phyloP scores from a whole-genome alignment of 352 stramenopile genomes.

The Pythium dissimile region DNA sequence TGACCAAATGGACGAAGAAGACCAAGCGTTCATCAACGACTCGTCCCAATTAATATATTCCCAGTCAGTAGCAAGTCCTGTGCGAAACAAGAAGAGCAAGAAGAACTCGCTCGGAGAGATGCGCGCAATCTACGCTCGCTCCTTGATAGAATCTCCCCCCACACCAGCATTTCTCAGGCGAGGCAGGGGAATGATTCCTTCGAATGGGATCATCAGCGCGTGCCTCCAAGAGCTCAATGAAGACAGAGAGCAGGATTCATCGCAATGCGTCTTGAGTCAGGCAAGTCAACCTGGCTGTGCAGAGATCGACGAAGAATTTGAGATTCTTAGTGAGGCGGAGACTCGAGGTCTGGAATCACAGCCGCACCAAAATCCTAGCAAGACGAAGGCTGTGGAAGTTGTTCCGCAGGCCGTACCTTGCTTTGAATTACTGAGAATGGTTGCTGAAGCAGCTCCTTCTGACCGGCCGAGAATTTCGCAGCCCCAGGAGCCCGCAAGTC shows the following conservation, averaged over 20 bases:
- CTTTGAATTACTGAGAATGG: slow-evolving; percentile 12
- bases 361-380: too few relatives aligned
- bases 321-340: too few relatives aligned
- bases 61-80: slow-evolving; percentile 22
- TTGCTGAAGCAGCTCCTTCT: neutral
- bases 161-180: slow-evolving; percentile 33
- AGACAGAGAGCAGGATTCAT: too few relatives aligned
- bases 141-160: slow-evolving; percentile 56
- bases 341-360: too few relatives aligned
- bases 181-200: slow-evolving; percentile 39
- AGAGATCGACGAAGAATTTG: neutral
- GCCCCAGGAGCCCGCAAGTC: too few relatives aligned
- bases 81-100: slow-evolving; percentile 17
- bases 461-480: too few relatives aligned
- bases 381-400: too few relatives aligned
- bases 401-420: neutral
- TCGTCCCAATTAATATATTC: slow-evolving; percentile 81
- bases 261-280: too few relatives aligned
- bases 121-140: slow-evolving; percentile 73
- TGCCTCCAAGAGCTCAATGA: slow-evolving; percentile 43
- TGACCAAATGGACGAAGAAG: slow-evolving; percentile 47
- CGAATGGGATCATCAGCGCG: slow-evolving; percentile 54
- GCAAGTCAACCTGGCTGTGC: neutral
- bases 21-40: slow-evolving; percentile 82
- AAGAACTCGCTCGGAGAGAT: slow-evolving; percentile 44